Conservation (phyloP, 352 stramenopile species). For the Globisporangium nodosum region DNA sequence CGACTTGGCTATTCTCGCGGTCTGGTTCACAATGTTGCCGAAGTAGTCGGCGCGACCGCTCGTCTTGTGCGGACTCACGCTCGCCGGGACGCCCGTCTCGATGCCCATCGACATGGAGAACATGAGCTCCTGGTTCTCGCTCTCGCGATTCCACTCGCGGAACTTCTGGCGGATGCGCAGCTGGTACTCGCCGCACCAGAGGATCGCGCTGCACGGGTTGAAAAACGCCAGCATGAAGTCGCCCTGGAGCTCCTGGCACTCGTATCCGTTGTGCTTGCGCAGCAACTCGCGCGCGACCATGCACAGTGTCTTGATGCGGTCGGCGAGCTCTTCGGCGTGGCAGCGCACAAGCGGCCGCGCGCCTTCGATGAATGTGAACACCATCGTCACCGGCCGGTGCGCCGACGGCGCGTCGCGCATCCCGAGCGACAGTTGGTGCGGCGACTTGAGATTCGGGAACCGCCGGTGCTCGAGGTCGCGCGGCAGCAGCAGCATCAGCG, state of each 20-base stretch:
- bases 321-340: slow-evolving; percentile 77
- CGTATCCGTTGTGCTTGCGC: slow-evolving; percentile 81
- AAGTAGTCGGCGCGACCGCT: slow-evolving; percentile 87
- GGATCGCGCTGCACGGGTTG: slow-evolving; percentile 68
- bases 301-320: slow-evolving; percentile 82
- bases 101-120: slow-evolving; percentile 88
- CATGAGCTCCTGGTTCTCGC: slow-evolving; percentile 70
- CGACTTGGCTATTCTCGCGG: slow-evolving; percentile 80
- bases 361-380: slow-evolving; percentile 88
- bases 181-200: slow-evolving; percentile 86
- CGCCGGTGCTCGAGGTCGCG: slow-evolving; percentile 69
- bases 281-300: slow-evolving; percentile 69
- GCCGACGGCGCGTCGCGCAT: slow-evolving; percentile 83
- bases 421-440: slow-evolving; percentile 58
- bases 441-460: slow-evolving; percentile 71
- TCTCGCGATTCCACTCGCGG: slow-evolving; percentile 66
- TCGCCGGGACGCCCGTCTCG: slow-evolving; percentile 74
- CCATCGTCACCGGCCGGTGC: slow-evolving; percentile 78
- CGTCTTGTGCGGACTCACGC: slow-evolving; percentile 85
- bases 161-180: slow-evolving; percentile 74
- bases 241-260: slow-evolving; percentile 84
- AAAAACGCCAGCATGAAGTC: slow-evolving; percentile 90
- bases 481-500: slow-evolving; percentile 77
- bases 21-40: slow-evolving; percentile 88
- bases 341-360: slow-evolving; percentile 73